A percentile compares a stretch with the other conserved stretches of the same genome.
These are phyloP conservation scores for Thelonectria olida DNA, from an alignment of 2,329 filamentous ascomycete genomes.

Conservation along the genomic window DNA sequence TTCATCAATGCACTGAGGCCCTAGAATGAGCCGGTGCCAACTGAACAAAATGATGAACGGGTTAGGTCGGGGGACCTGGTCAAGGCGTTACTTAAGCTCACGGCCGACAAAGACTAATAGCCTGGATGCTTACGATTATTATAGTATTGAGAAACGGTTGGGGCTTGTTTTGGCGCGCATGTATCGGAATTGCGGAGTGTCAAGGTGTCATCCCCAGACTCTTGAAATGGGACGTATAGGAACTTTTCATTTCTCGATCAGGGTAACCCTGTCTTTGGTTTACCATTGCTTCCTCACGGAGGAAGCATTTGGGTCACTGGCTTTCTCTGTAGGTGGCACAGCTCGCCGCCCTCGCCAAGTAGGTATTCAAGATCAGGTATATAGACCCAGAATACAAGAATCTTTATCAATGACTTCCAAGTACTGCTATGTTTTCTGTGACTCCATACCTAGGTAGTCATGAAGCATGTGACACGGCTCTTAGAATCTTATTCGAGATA, in stretches of 20 bases:
- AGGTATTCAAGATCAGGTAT: too few species aligned
- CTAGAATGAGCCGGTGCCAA: too few species aligned
- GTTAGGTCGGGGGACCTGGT: too few species aligned
- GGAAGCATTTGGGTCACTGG: not conserved
- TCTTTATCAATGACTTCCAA: too few species aligned
- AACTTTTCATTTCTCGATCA: not conserved
- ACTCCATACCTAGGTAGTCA: too few species aligned
- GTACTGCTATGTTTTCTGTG: too few species aligned
- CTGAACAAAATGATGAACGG: too few species aligned
- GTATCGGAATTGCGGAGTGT: not conserved
- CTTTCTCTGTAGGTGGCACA: not conserved
- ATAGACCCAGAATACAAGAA: not conserved
- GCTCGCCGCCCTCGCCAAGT: not conserved
- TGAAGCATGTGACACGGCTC: too few species aligned
- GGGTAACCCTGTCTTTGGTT: not conserved
- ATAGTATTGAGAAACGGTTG: conserved; percentile 2
- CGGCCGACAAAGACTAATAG: not conserved
- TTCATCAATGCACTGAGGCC: conserved; percentile 74
- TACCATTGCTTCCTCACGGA: not conserved
- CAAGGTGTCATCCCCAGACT: conserved; percentile 1
- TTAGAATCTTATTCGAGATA: too few species aligned
- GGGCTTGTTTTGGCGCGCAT: conserved; percentile 14
- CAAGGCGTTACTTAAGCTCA: too few species aligned
- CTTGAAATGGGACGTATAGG: conserved; percentile 2
- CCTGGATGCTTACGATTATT: conserved; percentile 12